Evolutionary conservation across 805 yeast species (phyloP).

Genomic region (Wickerhamomyces canadensis): DNA sequence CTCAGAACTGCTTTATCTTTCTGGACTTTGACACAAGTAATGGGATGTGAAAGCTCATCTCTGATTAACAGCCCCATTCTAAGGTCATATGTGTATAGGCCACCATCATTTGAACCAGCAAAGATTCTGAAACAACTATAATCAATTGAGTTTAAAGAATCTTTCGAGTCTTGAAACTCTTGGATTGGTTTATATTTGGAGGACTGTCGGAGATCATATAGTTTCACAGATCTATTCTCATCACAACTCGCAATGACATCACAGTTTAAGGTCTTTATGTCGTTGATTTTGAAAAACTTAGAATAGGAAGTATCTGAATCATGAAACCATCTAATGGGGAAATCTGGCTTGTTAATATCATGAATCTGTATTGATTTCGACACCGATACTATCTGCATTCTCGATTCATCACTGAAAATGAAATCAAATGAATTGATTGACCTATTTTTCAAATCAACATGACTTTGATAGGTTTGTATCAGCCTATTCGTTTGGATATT

Average conservation of each 20-base stretch:
- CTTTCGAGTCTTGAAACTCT: slow-evolving; percentile 26
- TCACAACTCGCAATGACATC: slow-evolving; percentile 18
- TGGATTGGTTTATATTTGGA: slow-evolving; percentile 28
- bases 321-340: neutral
- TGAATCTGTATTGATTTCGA: neutral
- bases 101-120: slow-evolving; percentile 22
- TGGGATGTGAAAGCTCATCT: slow-evolving; percentile 7
- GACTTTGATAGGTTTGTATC: neutral
- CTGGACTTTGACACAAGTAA: slow-evolving; percentile 4
- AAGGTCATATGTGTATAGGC: slow-evolving; percentile 17
- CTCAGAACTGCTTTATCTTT: slow-evolving; percentile 4
- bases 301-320: neutral
- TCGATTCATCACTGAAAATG: neutral
- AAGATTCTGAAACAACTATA: slow-evolving; percentile 3
- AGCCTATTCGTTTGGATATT: neutral
- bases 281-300: slow-evolving; percentile 10
- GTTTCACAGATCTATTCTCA: slow-evolving; percentile 11
- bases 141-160: slow-evolving; percentile 18
- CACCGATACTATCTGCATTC: neutral
- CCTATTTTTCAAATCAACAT: neutral
- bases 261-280: slow-evolving; percentile 4
- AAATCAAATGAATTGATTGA: neutral
- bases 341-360: neutral
- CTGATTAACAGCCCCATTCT: slow-evolving; percentile 10
- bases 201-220: slow-evolving; percentile 11